Percentiles rank a stretch among this genome's conserved stretches.
Conservation (phyloP, 2,329 filamentous ascomycete genomes). For the Xylariales sp. region DNA sequence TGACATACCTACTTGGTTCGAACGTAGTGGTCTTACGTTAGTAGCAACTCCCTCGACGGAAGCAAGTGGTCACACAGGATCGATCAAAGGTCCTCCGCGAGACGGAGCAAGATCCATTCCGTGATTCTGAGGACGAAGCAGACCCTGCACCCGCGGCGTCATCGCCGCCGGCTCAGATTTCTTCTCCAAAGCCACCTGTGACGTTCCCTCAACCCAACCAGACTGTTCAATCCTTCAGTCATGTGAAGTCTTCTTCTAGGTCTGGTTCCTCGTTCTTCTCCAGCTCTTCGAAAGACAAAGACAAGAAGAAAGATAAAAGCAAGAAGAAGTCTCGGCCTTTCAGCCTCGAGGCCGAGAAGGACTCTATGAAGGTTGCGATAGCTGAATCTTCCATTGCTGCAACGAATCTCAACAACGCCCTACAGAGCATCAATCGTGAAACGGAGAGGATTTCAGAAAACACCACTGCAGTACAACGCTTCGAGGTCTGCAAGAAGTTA, state of each 20-base stretch:
- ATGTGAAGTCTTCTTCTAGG: conserved; percentile 29
- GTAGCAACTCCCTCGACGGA: conserved; percentile 59
- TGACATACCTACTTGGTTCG: too few species aligned
- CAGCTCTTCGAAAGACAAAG: conserved; percentile 43
- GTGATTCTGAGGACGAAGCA: conserved; percentile 58
- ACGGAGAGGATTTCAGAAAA: conserved; percentile 85
- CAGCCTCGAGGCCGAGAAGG: conserved; percentile 82
- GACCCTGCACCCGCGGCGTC: conserved; percentile 28
- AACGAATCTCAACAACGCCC: conserved; percentile 82
- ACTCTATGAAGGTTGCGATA: conserved; percentile 80
- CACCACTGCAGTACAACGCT: conserved; percentile 64
- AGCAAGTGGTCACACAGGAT: conserved; percentile 69
- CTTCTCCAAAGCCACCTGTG: conserved; percentile 26
- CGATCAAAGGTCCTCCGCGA: conserved; percentile 80
- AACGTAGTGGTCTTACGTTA: too few species aligned
- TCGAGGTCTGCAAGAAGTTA: conserved; percentile 82
- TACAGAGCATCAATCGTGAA: conserved; percentile 90
- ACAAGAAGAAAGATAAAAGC: conserved; percentile 45
- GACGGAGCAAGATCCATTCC: conserved; percentile 66
- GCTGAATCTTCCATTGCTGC: conserved; percentile 84
- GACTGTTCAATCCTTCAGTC: conserved; percentile 34
- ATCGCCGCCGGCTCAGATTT: conserved; percentile 22
- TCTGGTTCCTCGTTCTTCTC: conserved; percentile 34
- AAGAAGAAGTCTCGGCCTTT: conserved; percentile 64
- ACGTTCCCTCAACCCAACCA: conserved; percentile 22